A percentile compares a stretch with the other conserved stretches of the same genome.
Conservation (phyloP, 2,329 filamentous ascomycete species). For the Xylariaceae sp. region DNA sequence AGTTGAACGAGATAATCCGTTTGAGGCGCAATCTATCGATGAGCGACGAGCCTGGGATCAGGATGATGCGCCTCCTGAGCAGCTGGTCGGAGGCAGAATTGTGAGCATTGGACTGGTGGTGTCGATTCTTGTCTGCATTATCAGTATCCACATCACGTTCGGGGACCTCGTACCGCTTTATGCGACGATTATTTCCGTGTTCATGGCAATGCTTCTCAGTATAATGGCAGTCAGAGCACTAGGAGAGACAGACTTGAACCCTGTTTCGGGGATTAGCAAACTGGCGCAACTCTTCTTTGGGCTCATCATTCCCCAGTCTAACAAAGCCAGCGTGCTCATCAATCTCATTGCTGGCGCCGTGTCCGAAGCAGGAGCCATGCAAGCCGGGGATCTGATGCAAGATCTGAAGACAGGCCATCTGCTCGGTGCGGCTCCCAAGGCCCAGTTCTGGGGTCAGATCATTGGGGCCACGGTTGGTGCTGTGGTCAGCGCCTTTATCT, state of each 20-base stretch:
- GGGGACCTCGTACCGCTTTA: slow-evolving; percentile 76
- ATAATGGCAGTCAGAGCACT: slow-evolving; percentile 71
- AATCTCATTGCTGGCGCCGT: slow-evolving; percentile 93
- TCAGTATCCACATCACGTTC: slow-evolving; percentile 80
- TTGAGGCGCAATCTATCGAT: slow-evolving; percentile 16
- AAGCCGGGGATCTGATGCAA: slow-evolving; percentile 95
- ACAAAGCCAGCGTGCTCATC: slow-evolving; percentile 85
- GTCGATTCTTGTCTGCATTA: slow-evolving; percentile 76
- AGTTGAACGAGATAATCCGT: slow-evolving; percentile 25
- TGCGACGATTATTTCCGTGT: slow-evolving; percentile 72
- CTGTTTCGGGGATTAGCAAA: slow-evolving; percentile 94
- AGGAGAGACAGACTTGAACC: slow-evolving; percentile 88
- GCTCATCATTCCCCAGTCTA: slow-evolving; percentile 75
- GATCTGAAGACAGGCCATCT: slow-evolving; percentile 96
- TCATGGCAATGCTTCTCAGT: slow-evolving; percentile 76
- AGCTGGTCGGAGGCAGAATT: slow-evolving; percentile 70
- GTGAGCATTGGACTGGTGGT: slow-evolving; percentile 73
- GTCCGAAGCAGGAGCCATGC: slow-evolving; percentile 78
- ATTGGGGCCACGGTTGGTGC: slow-evolving; percentile 87
- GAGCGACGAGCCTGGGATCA: slow-evolving; percentile 43
- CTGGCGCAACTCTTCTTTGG: slow-evolving; percentile 95
- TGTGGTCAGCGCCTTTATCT: slow-evolving; percentile 80
- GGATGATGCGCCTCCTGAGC: slow-evolving; percentile 78
- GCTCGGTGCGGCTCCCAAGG: slow-evolving; percentile 85
- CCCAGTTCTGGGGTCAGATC: slow-evolving; percentile 95